Conservation (phyloP, 169 alveolate genomes). For the Eimeria falciformis region DNA sequence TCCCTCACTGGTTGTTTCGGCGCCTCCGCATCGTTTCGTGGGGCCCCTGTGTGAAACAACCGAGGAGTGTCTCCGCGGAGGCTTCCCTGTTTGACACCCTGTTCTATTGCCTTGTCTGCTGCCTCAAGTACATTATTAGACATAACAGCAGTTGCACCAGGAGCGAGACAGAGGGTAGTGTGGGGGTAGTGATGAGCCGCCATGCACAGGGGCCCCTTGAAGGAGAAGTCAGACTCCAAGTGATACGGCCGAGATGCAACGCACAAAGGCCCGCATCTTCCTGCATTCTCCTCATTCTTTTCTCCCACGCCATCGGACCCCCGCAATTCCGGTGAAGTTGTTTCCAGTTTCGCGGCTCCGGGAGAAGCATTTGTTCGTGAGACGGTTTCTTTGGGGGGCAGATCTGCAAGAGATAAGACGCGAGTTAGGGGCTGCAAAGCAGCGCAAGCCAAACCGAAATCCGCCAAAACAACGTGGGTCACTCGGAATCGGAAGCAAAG, state of each 20-base stretch:
- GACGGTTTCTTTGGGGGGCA: not conserved
- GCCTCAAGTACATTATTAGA: constrained; percentile 38
- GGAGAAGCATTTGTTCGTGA: not conserved
- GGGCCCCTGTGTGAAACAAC: constrained; percentile 32
- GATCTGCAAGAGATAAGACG: constrained; percentile 38
- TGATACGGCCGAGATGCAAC: constrained; percentile 61
- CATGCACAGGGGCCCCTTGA: constrained; percentile 17
- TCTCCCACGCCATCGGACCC: not conserved
- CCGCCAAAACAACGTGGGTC: constrained; percentile 34
- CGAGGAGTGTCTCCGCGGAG: constrained; percentile 19
- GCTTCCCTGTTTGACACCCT: constrained; percentile 22
- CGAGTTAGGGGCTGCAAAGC: constrained; percentile 34
- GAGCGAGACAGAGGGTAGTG: constrained; percentile 15
- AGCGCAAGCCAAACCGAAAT: constrained; percentile 66
- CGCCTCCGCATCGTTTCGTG: not conserved
- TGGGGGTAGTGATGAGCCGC: constrained; percentile 62
- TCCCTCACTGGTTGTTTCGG: not conserved
- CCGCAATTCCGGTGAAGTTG: not conserved
- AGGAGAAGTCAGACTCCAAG: not conserved
- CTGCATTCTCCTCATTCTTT: constrained; percentile 15
- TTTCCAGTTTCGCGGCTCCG: not conserved
- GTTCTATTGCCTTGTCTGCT: constrained; percentile 42
- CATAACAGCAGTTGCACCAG: constrained; percentile 40
- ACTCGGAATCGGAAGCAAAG: constrained; percentile 2
- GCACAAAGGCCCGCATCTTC: constrained; percentile 12